phyloP scores from a whole-genome alignment of 345 rosid genomes.

The Carallia pectinifolia region DNA sequence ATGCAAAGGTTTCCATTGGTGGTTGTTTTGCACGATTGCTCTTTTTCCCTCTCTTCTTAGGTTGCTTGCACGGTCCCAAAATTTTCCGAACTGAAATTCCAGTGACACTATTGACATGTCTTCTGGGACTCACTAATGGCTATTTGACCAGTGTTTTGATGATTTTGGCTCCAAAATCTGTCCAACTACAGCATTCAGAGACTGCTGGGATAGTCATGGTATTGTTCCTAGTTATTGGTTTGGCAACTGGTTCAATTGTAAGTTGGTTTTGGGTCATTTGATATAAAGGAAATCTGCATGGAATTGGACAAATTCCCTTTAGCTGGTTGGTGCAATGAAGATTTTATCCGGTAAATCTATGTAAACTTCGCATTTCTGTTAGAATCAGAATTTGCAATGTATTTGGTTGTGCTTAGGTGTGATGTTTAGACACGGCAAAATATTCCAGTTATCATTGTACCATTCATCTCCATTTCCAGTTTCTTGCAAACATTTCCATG shows the following conservation, averaged over 20 bases:
- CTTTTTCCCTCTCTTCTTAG: conserved; percentile 81
- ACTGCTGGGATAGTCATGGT: conserved; percentile 88
- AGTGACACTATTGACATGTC: conserved; percentile 64
- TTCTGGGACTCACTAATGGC: conserved; percentile 84
- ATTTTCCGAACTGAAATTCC: conserved; percentile 89
- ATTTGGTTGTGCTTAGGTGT: no score
- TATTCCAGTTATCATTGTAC: no score
- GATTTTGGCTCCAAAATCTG: conserved; percentile 79
- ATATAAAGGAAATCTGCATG: conserved; percentile 7
- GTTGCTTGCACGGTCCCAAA: conserved; percentile 84
- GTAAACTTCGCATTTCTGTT: no score
- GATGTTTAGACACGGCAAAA: no score
- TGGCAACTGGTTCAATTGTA: conserved; percentile 58
- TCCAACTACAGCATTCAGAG: conserved; percentile 75
- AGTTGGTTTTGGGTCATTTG: conserved; percentile 91
- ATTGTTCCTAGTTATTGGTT: conserved; percentile 69
- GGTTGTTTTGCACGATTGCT: conserved; percentile 65
- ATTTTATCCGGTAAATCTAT: no score
- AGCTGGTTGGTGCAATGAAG: no score
- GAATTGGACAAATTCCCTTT: not conserved
- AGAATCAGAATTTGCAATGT: no score
- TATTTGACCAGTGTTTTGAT: conserved; percentile 84
- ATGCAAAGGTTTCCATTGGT: conserved; percentile 64
- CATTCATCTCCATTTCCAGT: no score
- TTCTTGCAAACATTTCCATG: no score